Evolutionary conservation across 768 basidiomycete genomes (phyloP).

Genomic region (Russula sp.): DNA sequence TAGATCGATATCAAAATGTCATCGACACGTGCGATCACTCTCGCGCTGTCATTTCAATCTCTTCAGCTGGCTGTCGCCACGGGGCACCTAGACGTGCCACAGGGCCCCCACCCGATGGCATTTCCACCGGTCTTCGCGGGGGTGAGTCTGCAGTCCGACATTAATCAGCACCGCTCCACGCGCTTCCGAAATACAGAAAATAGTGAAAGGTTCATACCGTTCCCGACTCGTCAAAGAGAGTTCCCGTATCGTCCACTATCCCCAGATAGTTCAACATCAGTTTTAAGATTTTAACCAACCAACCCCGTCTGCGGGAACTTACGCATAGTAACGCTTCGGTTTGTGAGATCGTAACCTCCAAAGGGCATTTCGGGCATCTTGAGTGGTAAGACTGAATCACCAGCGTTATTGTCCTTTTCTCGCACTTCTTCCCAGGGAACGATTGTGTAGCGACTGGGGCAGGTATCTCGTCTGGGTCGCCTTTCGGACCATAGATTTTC

Average conservation of each 20-base stretch:
- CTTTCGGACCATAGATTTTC: constrained; percentile 64
- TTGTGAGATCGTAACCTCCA: constrained; percentile 25
- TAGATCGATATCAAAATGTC: constrained; percentile 11
- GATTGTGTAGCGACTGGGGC: constrained; percentile 58
- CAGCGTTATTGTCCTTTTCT: constrained; percentile 34
- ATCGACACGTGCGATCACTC: constrained; percentile 11
- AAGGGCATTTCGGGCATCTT: constrained; percentile 31
- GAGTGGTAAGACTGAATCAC: constrained; percentile 26
- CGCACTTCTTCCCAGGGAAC: constrained; percentile 69
- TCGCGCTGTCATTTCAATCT: constrained; percentile 34
- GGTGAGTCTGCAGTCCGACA: constrained; percentile 19
- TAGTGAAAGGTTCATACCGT: constrained; percentile 24
- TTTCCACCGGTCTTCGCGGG: constrained; percentile 26
- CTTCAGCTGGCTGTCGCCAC: constrained; percentile 28
- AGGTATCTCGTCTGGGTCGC: constrained; percentile 55
- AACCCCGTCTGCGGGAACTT: constrained; percentile 3
- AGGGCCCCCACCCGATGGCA: background rate
- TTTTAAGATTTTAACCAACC: background rate
- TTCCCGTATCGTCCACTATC: constrained; percentile 43
- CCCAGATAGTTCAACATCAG: constrained; percentile 5
- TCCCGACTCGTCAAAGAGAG: constrained; percentile 46
- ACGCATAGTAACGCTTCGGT: constrained; percentile 13
- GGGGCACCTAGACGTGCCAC: constrained; percentile 2
- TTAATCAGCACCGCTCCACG: constrained; percentile 24
- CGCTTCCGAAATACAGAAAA: constrained; percentile 1